Evolutionary conservation across 2,329 filamentous ascomycete species (phyloP).

Genomic region (Penicillium sp.): DNA sequence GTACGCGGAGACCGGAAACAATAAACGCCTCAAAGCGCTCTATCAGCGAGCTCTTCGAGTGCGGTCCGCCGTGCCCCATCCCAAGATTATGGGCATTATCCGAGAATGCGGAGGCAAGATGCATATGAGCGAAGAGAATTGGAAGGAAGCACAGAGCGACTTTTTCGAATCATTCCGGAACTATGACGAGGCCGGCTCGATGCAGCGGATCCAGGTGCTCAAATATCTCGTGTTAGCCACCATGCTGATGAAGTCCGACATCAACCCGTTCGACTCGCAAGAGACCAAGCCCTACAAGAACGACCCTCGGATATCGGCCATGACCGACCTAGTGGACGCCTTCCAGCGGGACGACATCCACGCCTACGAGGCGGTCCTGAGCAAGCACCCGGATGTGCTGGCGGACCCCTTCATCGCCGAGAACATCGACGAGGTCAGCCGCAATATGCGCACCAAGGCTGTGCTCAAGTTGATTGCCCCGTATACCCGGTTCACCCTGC

Average conservation of each 20-base stretch:
- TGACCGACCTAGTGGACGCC: slow-evolving; percentile 95
- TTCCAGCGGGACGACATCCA: slow-evolving; percentile 96
- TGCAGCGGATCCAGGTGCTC: slow-evolving; percentile 93
- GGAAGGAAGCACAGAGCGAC: slow-evolving; percentile 94
- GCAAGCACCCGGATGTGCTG: slow-evolving; percentile 83
- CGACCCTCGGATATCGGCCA: slow-evolving; percentile 89
- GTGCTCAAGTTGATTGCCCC: slow-evolving; percentile 90
- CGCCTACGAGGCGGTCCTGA: slow-evolving; percentile 81
- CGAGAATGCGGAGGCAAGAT: slow-evolving; percentile 98
- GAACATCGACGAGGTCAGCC: slow-evolving; percentile 97
- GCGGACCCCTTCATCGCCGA: slow-evolving; percentile 95
- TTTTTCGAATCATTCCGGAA: slow-evolving; percentile 99
- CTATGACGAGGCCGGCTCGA: slow-evolving; percentile 94
- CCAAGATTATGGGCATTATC: slow-evolving; percentile 99
- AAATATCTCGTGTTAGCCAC: slow-evolving; percentile 96
- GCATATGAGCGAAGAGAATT: slow-evolving; percentile 99
- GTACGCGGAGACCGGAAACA: slow-evolving; percentile 95
- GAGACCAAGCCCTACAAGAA: slow-evolving; percentile 98
- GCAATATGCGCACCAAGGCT: slow-evolving; percentile 96
- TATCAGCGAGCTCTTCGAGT: slow-evolving; percentile 91
- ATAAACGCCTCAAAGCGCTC: slow-evolving; percentile 89
- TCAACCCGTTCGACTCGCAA: slow-evolving; percentile 98
- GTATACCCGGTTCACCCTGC: slow-evolving; percentile 85
- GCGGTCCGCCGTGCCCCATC: slow-evolving; percentile 94
- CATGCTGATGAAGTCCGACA: slow-evolving; percentile 97